Evolutionary conservation across 116 monocot genomes (phyloP).

Genomic region (Dioscorea cayenensis): DNA sequence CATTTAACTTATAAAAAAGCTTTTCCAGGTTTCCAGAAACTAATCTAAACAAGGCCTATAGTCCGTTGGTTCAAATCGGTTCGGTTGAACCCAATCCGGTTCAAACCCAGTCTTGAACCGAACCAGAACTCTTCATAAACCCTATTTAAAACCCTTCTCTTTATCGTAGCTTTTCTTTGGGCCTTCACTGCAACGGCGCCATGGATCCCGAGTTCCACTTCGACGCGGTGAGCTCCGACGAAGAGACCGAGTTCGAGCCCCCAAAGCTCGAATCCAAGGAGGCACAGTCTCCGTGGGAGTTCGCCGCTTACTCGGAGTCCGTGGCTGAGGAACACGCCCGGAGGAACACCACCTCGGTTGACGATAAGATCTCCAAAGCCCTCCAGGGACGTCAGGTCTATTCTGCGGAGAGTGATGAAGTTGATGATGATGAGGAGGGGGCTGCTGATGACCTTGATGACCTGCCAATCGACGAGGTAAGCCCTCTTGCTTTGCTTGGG

Average conservation of each 20-base stretch:
- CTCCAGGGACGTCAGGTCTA: conserved; percentile 31
- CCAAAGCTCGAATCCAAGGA: conserved; percentile 1
- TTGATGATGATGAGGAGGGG: conserved; percentile 12
- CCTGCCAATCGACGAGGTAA: not conserved
- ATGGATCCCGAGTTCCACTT: conserved; percentile 61
- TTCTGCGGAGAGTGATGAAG: conserved; percentile 25
- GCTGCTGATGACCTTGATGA: not conserved
- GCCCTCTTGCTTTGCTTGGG: not conserved
- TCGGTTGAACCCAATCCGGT: too few species aligned
- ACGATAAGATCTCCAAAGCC: conserved; percentile 67
- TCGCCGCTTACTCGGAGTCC: conserved; percentile 65
- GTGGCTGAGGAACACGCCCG: conserved; percentile 65
- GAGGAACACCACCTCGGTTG: conserved; percentile 71
- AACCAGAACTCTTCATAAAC: not conserved
- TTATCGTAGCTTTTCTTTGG: not conserved
- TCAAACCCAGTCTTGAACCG: too few species aligned
- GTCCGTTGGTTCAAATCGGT: too few species aligned
- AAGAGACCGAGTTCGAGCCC: conserved; percentile 27
- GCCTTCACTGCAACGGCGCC: not conserved
- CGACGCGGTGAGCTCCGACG: conserved; percentile 60
- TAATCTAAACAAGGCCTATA: too few species aligned
- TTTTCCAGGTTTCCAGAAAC: too few species aligned
- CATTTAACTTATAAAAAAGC: too few species aligned
- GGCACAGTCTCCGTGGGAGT: conserved; percentile 86
- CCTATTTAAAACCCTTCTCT: not conserved